phyloP scores from a whole-genome alignment of 1,284 basidiomycete genomes.

The Tetrapyrgos nigripes region DNA sequence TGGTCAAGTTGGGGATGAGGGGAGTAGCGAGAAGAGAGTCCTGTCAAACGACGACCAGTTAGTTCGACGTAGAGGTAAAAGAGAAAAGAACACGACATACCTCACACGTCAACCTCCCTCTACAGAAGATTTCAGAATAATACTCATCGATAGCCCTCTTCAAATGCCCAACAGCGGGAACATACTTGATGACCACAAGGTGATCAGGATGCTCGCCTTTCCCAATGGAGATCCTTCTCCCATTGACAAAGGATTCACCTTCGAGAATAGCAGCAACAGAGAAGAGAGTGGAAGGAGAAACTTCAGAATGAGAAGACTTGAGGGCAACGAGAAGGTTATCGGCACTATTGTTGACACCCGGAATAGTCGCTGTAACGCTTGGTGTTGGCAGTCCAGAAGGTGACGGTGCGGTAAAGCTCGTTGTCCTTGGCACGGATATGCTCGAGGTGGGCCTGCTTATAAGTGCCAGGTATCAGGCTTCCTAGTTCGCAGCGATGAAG shows the following conservation, averaged over 20 bases:
- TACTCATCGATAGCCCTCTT: constrained; percentile 99
- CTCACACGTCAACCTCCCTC: constrained; percentile 87
- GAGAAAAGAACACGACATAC: constrained; percentile 24
- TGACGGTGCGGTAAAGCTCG: constrained; percentile 85
- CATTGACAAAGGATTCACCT: constrained; percentile 95
- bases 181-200: constrained; percentile 95
- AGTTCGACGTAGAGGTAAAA: constrained; percentile 5
- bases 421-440: constrained; percentile 89
- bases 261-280: constrained; percentile 97
- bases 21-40: constrained; percentile 97
- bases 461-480: constrained; percentile 83
- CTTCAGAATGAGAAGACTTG: constrained; percentile 87
- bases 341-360: constrained; percentile 96
- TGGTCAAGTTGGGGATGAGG: constrained; percentile 92
- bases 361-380: constrained; percentile 95
- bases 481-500: constrained; percentile 98
- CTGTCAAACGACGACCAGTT: constrained; percentile 40
- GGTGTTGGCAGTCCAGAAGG: constrained; percentile 99
- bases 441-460: constrained; percentile 94
- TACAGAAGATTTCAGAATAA: constrained; percentile 92
- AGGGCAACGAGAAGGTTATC: constrained; percentile 88
- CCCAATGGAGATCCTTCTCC: constrained; percentile 72
- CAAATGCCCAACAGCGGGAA: constrained; percentile 94
- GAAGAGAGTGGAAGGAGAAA: constrained; percentile 95
- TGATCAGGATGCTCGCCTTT: constrained; percentile 98